phyloP scores from a whole-genome alignment of 140 eudicot genomes.

The Bidens hawaiensis region DNA sequence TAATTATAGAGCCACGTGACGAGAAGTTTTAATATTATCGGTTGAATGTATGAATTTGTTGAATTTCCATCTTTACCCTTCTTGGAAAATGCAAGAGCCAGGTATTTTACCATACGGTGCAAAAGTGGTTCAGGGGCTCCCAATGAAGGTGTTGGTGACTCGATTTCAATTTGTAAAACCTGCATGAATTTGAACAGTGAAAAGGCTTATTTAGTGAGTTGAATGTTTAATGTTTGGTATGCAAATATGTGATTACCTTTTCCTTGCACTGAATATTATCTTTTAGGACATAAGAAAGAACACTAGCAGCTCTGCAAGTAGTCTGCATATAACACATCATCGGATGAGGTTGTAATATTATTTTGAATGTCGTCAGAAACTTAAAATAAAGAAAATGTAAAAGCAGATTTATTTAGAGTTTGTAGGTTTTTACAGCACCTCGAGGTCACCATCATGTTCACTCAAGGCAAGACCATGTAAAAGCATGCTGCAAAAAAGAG shows the following conservation, averaged over 20 bases:
- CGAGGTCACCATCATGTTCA: constrained; percentile 81
- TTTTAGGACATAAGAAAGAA: constrained; percentile 66
- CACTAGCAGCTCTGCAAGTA: constrained; percentile 81
- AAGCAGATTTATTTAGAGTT: not conserved
- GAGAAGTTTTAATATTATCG: constrained; percentile 68
- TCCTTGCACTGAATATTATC: constrained; percentile 83
- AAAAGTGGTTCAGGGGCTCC: constrained; percentile 74
- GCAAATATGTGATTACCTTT: constrained; percentile 61
- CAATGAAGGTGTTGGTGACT: constrained; percentile 52
- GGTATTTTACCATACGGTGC: constrained; percentile 81
- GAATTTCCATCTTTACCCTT: constrained; percentile 58
- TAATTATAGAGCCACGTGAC: constrained; percentile 72
- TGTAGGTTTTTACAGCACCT: constrained; percentile 47
- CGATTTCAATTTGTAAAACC: constrained; percentile 76
- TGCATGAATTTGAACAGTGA: constrained; percentile 24
- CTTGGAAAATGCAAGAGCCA: constrained; percentile 81
- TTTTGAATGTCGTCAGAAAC: not conserved
- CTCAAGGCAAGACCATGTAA: constrained; percentile 68
- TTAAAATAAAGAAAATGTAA: not conserved
- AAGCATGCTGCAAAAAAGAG: constrained; percentile 62
- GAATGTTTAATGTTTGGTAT: not conserved
- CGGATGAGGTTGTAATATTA: not conserved
- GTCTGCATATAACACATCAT: constrained; percentile 40
- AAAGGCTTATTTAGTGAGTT: not conserved
- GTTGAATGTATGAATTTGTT: constrained; percentile 42